phyloP scores from a whole-genome alignment of 805 yeast species.

The Pichia gijzeniarum region DNA sequence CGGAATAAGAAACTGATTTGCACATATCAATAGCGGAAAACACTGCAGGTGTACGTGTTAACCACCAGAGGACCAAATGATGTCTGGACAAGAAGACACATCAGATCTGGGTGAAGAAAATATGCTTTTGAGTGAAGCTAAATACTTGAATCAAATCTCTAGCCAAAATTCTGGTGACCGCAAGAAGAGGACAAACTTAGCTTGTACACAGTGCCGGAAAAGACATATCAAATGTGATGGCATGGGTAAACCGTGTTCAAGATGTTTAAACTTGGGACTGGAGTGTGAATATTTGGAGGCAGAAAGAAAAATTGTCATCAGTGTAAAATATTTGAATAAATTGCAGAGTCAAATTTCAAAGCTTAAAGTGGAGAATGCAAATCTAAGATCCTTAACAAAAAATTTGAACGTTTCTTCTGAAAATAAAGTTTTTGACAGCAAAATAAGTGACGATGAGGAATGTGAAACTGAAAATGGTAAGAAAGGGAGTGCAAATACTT shows the following conservation, averaged over 20 bases:
- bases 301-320: conserved; percentile 65
- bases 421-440: not conserved
- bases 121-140: not conserved
- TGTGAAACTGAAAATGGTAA: not conserved
- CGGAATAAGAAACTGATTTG: too few species aligned
- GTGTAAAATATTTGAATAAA: conserved; percentile 60
- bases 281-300: conserved; percentile 68
- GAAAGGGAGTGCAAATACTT: not conserved
- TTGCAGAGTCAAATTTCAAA: conserved; percentile 62
- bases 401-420: not conserved
- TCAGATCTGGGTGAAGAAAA: not conserved
- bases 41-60: too few species aligned
- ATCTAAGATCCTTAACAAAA: conserved; percentile 40
- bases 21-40: too few species aligned
- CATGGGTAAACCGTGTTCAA: conserved; percentile 57
- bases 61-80: too few species aligned
- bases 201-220: conserved; percentile 60
- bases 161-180: not conserved
- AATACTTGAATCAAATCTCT: not conserved
- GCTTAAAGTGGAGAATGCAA: conserved; percentile 60
- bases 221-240: conserved; percentile 77
- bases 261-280: conserved; percentile 49
- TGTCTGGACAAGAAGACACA: not conserved
- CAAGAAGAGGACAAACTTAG: conserved; percentile 24
- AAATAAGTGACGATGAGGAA: too few species aligned